Evolutionary conservation across 148 eudicot species (phyloP).

Genomic region (Polygonum aviculare): DNA sequence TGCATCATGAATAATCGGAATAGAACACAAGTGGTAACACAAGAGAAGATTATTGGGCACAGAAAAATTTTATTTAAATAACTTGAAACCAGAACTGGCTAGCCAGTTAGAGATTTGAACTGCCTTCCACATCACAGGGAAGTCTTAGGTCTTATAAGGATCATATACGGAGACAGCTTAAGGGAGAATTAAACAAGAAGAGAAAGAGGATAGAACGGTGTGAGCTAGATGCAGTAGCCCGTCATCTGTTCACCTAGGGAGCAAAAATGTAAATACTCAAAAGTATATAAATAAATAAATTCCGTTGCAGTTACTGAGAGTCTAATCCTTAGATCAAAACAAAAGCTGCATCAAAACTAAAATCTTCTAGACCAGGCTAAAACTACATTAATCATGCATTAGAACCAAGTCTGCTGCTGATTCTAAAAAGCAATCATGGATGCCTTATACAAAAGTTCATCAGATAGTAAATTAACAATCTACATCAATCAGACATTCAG

Average conservation of each 20-base stretch:
- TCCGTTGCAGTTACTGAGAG: not conserved
- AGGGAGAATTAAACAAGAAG: not conserved
- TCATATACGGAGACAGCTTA: not conserved
- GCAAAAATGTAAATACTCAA: not conserved
- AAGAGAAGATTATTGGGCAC: not conserved
- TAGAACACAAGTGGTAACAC: not conserved
- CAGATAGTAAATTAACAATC: not conserved
- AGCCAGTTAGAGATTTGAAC: not conserved
- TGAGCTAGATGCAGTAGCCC: not conserved
- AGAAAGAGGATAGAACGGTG: not conserved
- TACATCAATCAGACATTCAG: not conserved
- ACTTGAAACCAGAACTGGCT: not conserved
- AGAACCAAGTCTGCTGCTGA: not conserved
- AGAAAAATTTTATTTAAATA: not conserved
- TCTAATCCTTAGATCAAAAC: not conserved
- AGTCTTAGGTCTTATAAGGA: not conserved
- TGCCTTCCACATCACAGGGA: not conserved
- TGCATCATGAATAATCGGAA: constrained; percentile 12
- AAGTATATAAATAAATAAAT: not conserved
- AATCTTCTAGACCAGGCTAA: not conserved
- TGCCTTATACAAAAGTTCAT: not conserved
- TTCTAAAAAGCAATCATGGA: not conserved
- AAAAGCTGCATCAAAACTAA: not conserved
- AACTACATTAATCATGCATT: not conserved
- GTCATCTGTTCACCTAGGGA: not conserved